Evolutionary conservation across 306 rosid genomes (phyloP).

Genomic region (Fagus crenata): DNA sequence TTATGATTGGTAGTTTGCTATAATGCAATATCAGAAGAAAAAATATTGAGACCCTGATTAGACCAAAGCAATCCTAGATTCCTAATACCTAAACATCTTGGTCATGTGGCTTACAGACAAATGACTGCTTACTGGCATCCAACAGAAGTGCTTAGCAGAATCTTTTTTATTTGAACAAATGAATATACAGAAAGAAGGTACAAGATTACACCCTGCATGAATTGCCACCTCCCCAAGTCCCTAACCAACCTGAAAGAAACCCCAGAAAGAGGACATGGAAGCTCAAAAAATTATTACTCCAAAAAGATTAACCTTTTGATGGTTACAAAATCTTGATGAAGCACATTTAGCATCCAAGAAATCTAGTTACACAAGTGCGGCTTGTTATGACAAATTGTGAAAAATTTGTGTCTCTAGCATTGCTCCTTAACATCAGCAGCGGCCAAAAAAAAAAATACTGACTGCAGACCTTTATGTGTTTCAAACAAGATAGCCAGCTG

Average conservation of each 20-base stretch:
- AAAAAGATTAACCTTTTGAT: not conserved
- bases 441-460: not conserved
- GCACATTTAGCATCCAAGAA: too few relatives aligned
- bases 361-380: too few relatives aligned
- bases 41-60: not conserved
- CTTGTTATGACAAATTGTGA: too few relatives aligned
- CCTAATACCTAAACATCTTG: conserved; percentile 1
- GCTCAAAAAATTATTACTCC: not conserved
- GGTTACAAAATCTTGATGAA: not conserved
- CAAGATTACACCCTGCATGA: not conserved
- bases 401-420: too few relatives aligned
- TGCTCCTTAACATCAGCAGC: not conserved
- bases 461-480: not conserved
- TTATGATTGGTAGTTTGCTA: not conserved
- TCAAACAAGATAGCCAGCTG: not conserved
- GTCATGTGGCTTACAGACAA: not conserved
- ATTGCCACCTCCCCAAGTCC: not conserved
- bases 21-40: not conserved
- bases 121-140: not conserved
- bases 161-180: not conserved
- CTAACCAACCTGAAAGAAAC: not conserved
- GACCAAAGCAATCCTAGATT: not conserved
- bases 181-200: not conserved
- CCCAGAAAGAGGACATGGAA: not conserved
- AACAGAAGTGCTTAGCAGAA: too few relatives aligned